Conservation (phyloP, 805 yeast species). For the Zygotorulaspora danielsina region DNA sequence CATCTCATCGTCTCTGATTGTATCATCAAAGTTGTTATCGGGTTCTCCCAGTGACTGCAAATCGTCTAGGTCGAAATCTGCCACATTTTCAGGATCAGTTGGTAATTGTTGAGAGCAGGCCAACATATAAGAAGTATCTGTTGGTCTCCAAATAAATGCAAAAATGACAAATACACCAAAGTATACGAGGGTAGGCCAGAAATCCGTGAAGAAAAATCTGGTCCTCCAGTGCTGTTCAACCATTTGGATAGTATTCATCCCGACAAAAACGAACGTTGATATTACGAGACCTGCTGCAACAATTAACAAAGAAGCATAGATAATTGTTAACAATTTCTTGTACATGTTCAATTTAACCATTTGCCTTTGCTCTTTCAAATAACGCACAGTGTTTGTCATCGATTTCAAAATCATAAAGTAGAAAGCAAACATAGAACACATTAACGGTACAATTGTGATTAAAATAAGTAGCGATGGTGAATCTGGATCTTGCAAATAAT, state of each 20-base stretch:
- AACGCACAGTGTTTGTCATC: conserved; percentile 66
- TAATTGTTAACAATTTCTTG: conserved; percentile 67
- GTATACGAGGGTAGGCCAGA: conserved; percentile 92
- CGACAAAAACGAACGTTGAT: conserved; percentile 64
- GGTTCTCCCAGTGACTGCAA: conserved; percentile 42
- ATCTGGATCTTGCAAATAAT: conserved; percentile 49
- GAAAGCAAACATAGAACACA: conserved; percentile 63
- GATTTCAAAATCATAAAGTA: conserved; percentile 72
- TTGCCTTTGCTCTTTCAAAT: conserved; percentile 81
- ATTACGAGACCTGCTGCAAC: conserved; percentile 67
- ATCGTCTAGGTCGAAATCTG: conserved; percentile 60
- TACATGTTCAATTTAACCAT: conserved; percentile 86
- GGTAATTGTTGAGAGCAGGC: conserved; percentile 93
- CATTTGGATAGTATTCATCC: conserved; percentile 69
- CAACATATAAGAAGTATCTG: conserved; percentile 88
- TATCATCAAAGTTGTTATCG: conserved; percentile 38
- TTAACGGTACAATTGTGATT: conserved; percentile 64
- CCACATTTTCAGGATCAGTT: conserved; percentile 67
- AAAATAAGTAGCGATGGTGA: conserved; percentile 49
- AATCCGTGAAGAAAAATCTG: conserved; percentile 80
- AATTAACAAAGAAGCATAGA: conserved; percentile 66
- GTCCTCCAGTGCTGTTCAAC: conserved; percentile 90
- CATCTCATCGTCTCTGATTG: conserved; percentile 28
- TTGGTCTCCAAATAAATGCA: conserved; percentile 96
- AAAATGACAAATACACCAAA: conserved; percentile 77